Percentiles rank a stretch among this genome's conserved stretches.
Conservation (phyloP, 257 asterid genomes). For the Fraxinus anomala region DNA sequence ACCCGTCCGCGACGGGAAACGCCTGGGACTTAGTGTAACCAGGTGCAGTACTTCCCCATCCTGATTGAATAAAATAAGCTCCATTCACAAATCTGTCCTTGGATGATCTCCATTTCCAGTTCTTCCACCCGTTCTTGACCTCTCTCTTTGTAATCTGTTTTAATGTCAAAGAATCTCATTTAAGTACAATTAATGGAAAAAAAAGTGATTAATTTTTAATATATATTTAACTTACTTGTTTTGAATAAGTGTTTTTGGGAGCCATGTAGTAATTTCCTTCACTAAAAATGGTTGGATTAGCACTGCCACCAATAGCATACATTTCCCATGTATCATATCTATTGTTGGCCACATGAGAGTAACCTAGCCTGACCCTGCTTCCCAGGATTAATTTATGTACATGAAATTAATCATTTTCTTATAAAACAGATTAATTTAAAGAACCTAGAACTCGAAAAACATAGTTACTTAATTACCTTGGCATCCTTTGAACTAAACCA, state of each 20-base stretch:
- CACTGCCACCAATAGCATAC: conserved; percentile 96
- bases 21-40: conserved; percentile 51
- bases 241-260: conserved; percentile 36
- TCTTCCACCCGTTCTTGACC: conserved; percentile 50
- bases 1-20: conserved; percentile 71
- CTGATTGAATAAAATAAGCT: conserved; percentile 74
- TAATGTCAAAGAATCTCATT: not conserved
- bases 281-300: conserved; percentile 84
- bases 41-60: conserved; percentile 59
- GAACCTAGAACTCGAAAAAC: not conserved
- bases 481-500: conserved; percentile 89
- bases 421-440: not conserved
- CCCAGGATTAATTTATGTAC: not conserved
- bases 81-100: conserved; percentile 74
- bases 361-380: conserved; percentile 73
- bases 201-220: too few relatives aligned
- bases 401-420: not conserved
- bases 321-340: conserved; percentile 71
- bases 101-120: conserved; percentile 83
- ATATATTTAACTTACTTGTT: conserved; percentile 45
- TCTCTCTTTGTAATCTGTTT: conserved; percentile 76
- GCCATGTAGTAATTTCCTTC: conserved; percentile 91
- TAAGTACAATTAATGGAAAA: not conserved
- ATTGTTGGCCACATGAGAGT: conserved; percentile 83
- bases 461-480: conserved; percentile 37